A percentile compares a stretch with the other conserved stretches of the same genome.
Conservation (phyloP, 495 filamentous ascomycete species). For the Talaromyces liani region DNA sequence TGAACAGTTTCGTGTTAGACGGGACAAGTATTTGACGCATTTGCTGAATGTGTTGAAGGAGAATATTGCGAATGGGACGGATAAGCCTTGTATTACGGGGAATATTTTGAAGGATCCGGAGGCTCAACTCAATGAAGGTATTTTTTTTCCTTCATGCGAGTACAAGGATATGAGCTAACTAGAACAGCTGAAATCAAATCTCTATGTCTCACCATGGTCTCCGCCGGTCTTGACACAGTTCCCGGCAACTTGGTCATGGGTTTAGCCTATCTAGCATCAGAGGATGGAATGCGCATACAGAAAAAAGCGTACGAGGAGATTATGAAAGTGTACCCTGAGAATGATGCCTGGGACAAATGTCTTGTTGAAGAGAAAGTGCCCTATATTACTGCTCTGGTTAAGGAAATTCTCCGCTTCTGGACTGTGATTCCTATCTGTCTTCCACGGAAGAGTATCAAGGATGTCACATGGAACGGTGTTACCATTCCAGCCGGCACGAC, state of each 20-base stretch:
- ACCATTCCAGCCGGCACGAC: conserved; percentile 56
- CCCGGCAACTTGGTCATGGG: conserved; percentile 65
- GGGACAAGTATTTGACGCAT: conserved; percentile 51
- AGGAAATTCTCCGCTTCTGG: conserved; percentile 65
- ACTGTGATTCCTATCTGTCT: conserved; percentile 69
- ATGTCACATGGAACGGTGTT: conserved; percentile 52
- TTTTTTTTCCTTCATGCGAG: not conserved
- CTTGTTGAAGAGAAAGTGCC: conserved; percentile 62
- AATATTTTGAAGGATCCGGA: conserved; percentile 62
- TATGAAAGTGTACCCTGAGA: conserved; percentile 54
- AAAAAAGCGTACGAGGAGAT: conserved; percentile 56
- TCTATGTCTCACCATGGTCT: conserved; percentile 70
- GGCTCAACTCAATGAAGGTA: conserved; percentile 53
- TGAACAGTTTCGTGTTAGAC: conserved; percentile 42
- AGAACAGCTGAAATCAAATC: conserved; percentile 57
- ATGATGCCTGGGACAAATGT: conserved; percentile 58
- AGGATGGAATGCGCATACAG: conserved; percentile 56
- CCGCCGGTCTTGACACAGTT: conserved; percentile 62
- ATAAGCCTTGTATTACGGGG: conserved; percentile 64
- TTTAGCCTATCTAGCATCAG: conserved; percentile 59
- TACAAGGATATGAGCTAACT: not conserved
- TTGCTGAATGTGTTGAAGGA: conserved; percentile 54
- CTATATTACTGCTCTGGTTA: conserved; percentile 62
- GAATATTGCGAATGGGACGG: conserved; percentile 50
- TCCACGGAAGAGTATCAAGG: conserved; percentile 56